Conservation (phyloP, 352 stramenopile species). For the Phytophthora megakarya region DNA sequence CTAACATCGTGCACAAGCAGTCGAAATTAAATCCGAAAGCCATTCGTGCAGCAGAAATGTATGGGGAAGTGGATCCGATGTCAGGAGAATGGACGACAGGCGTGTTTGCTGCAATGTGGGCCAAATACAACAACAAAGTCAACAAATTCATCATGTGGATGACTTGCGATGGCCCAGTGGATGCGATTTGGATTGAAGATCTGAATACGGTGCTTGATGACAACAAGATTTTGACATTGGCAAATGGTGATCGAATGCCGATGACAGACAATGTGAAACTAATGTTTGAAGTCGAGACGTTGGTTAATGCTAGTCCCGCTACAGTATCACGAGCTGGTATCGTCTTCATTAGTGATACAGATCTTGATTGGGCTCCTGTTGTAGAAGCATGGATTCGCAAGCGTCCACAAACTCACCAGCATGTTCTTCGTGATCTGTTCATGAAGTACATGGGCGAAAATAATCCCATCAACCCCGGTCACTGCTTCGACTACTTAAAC, state of each 20-base stretch:
- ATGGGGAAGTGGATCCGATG: conserved; percentile 96
- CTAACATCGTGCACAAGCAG: conserved; percentile 95
- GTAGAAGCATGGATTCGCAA: conserved; percentile 97
- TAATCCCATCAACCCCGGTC: conserved; percentile 92
- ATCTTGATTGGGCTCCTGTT: conserved; percentile 97
- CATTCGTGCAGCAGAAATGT: conserved; percentile 98
- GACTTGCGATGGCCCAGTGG: conserved; percentile 96
- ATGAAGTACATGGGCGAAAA: conserved; percentile 97
- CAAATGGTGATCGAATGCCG: conserved; percentile 97
- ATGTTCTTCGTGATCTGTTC: conserved; percentile 92
- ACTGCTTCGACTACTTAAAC: conserved; percentile 96
- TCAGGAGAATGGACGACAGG: conserved; percentile 98
- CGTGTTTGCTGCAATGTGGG: conserved; percentile 98
- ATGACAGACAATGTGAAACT: conserved; percentile 98
- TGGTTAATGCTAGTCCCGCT: conserved; percentile 96
- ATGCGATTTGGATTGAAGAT: conserved; percentile 99
- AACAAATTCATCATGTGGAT: conserved; percentile 99
- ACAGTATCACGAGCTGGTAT: conserved; percentile 97
- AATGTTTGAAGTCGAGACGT: conserved; percentile 98
- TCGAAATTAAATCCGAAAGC: conserved; percentile 97
- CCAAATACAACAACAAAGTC: conserved; percentile 98
- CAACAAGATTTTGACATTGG: conserved; percentile 97
- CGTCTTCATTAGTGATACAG: conserved; percentile 98
- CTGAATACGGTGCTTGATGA: conserved; percentile 98
- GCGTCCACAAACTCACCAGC: conserved; percentile 84